Evolutionary conservation across 495 filamentous ascomycete species (phyloP), one percentile per base, ranked within the genome.

Genomic region (Neurospora sp.): DNA sequence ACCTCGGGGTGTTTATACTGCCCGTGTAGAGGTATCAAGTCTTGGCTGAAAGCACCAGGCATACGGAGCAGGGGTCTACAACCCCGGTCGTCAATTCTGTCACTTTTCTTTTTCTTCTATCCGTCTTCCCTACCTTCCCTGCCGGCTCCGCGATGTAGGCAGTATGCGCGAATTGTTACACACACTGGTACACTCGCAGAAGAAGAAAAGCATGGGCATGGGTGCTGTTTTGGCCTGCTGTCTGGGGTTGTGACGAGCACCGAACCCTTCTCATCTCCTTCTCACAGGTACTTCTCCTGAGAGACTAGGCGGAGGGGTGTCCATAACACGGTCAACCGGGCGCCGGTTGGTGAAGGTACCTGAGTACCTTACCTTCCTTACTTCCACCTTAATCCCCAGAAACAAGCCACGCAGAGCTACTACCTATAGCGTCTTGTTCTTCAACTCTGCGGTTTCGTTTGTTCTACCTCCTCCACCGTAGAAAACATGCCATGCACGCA

Each of bases 91-190:
- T 14, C 53, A 35, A 70, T 70, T 71, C 73, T 74, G 73, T 74
- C 73, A 71, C 48, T 68, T 68, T 61, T 71, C 59, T 40, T 61
- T 69, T 59, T 61, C 40, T 79, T 76, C 74, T 70, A 75, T 72
- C 70, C 72, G 42, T 22, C 35, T 74, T 59, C 74, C 40, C 59
- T 72, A 66, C 59, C 71, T 59, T 71, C 53, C 53, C 53, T 66
- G 53, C 53, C 53, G 53, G 53, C 53, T 35, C 27, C 27, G 53
- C 53, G 0, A 66, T 66, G 27, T 66, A 66, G 27, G 27, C 53
- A 66, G 53, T 66, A 66, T 66, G 53, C 14, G 27, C 10, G 27
- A 35, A 66, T 66, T 66, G 27, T 35, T 66, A 14, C 53, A 66
- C 53, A 18, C 53, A 66, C 53, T 66, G 53, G 0, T 66, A 9